Base-by-base conservation (phyloP, 306 rosid genomes). In the Prunus salicina region DNA sequence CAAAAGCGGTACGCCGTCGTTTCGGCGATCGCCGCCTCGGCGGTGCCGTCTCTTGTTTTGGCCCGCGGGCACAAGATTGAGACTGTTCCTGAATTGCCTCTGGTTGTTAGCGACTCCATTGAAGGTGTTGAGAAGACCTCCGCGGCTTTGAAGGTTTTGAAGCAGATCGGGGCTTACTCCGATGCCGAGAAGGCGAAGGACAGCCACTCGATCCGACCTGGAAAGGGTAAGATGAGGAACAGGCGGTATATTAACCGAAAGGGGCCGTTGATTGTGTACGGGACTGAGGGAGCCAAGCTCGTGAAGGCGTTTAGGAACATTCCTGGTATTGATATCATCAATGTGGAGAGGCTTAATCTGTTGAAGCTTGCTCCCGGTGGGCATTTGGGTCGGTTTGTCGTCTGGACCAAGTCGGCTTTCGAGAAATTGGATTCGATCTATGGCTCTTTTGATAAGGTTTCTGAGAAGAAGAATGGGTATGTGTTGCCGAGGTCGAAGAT, bases 331-430 rank as follows among this genome's bases (percentile, higher is more conserved):
- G 84, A 83, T 28, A 67, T 83, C 51, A 77, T 78, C 28, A 83
- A 79, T 53, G 86, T 83, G 51, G 86, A 83, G 83, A 83, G 86
- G 73, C 84, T 83, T 2, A 83, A 71, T 32, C 56, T 83, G 43
- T 60, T 83, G 79, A 83, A 83, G 81, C 86, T 83, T 2, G 86
- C 86, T 15, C 86, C 86, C 2, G 86, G 86, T 75, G 86, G 86
- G 3, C 86, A 79, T 60, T 74, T 83, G 18, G 86, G 86, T 12
- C 81, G 86, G 72, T 83, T 79, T 60, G 86, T 83, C 43, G 72
- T 83, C 66, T 83, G 86, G 84, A 83, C 86, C 47, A 83, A 83
- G 55, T 79, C 84, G 9, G 86, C 86, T 32, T 79, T 83, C 10
- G 84, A 79, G 78, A 83, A 60, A 78, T 81, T 83, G n/a, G 86